These are phyloP conservation scores for Ramalina intermedia DNA, from an alignment of 495 filamentous ascomycete genomes.

Conservation along the genomic window DNA sequence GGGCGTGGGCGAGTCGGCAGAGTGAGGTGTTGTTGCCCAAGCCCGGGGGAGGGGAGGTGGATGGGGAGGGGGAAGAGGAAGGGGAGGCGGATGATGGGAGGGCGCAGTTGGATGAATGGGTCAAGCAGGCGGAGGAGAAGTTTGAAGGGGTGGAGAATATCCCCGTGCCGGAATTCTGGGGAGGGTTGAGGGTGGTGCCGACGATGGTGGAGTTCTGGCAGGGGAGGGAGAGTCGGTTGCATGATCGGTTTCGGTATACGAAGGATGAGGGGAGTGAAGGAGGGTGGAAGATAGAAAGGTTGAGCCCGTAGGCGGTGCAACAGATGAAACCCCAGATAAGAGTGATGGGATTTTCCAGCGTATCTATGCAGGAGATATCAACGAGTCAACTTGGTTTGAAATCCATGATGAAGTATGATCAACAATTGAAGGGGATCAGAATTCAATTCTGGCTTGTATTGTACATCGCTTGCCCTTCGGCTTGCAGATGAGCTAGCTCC, in stretches of 20 bases:
- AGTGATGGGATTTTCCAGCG: too few species aligned
- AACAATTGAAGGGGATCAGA: neutral
- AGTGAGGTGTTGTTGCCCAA: conserved; percentile 40
- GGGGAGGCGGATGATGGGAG: conserved; percentile 15
- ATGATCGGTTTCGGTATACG: conserved; percentile 81
- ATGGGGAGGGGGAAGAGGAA: neutral
- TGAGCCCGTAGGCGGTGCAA: conserved; percentile 38
- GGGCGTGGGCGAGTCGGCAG: conserved; percentile 88
- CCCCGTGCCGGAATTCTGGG: conserved; percentile 88
- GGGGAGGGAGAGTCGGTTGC: conserved; percentile 73
- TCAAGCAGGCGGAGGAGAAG: conserved; percentile 4
- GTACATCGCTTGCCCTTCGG: conserved; percentile 10
- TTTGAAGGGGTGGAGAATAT: conserved; percentile 44
- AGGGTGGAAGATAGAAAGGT: conserved; percentile 19
- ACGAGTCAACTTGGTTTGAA: too few species aligned
- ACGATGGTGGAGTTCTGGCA: conserved; percentile 71
- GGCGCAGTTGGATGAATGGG: conserved; percentile 24
- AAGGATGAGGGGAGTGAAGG: conserved; percentile 29
- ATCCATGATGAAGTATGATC: conserved; percentile 14
- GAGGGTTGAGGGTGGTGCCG: conserved; percentile 73
- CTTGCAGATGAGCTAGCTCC: conserved; percentile 14
- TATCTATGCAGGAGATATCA: neutral
- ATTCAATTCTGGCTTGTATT: conserved; percentile 1
- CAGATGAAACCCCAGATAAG: conserved; percentile 15
- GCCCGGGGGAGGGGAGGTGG: conserved; percentile 23